These are phyloP conservation scores for Allantophomopsis cytisporea DNA, from an alignment of 2,329 filamentous ascomycete species.

Conservation along the genomic window DNA sequence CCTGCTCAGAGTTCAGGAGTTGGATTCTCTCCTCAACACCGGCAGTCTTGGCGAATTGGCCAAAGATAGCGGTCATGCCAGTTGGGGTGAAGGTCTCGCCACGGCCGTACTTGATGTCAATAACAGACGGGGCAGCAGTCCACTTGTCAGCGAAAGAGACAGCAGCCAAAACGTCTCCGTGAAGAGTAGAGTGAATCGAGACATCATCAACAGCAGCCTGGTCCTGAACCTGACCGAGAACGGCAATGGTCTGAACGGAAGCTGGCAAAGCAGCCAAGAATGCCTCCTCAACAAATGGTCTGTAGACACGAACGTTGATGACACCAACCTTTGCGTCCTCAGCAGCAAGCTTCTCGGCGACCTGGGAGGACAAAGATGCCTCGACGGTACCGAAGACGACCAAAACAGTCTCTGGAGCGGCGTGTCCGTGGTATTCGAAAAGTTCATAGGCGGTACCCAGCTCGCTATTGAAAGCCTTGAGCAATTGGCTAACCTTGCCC, in stretches of 20 bases:
- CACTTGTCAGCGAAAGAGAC: constrained; percentile 65
- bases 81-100: constrained; percentile 41
- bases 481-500: constrained; percentile 55
- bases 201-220: constrained; percentile 60
- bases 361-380: constrained; percentile 71
- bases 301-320: constrained; percentile 84
- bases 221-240: constrained; percentile 78
- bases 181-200: constrained; percentile 71
- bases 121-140: constrained; percentile 46
- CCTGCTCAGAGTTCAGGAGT: constrained; percentile 41
- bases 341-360: constrained; percentile 58
- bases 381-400: constrained; percentile 91
- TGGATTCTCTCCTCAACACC: constrained; percentile 10
- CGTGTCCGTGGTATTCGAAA: constrained; percentile 89
- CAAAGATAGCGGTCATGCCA: constrained; percentile 34
- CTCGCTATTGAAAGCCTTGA: constrained; percentile 73
- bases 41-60: constrained; percentile 31
- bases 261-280: constrained; percentile 74
- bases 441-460: constrained; percentile 85
- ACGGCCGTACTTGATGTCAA: constrained; percentile 85
- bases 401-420: constrained; percentile 65
- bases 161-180: constrained; percentile 80
- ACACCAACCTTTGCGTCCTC: constrained; percentile 72
- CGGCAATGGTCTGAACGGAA: constrained; percentile 62
- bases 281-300: constrained; percentile 88